A percentile compares a stretch with the other conserved stretches of the same genome.
Evolutionary conservation across 1,139 yeast genomes (phyloP).

Genomic region (Pichia norvegensis): DNA sequence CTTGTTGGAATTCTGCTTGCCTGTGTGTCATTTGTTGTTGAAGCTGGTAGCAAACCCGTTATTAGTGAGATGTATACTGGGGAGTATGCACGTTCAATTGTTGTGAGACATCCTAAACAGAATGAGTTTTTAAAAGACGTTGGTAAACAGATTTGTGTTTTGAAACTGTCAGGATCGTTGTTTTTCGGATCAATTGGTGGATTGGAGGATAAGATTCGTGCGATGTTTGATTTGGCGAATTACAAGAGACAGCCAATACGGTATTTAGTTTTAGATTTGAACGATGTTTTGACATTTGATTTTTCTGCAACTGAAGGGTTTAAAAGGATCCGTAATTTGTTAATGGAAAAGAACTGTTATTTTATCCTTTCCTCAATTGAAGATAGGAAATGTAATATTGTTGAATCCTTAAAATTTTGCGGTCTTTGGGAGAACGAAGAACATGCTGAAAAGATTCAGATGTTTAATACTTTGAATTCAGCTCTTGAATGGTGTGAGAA

Average conservation of each 20-base stretch:
- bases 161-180: constrained; percentile 78
- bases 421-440: constrained; percentile 54
- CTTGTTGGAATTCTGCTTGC: constrained; percentile 86
- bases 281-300: constrained; percentile 71
- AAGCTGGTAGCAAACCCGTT: constrained; percentile 79
- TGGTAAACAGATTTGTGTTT: constrained; percentile 83
- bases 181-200: constrained; percentile 95
- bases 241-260: constrained; percentile 54
- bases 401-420: constrained; percentile 59
- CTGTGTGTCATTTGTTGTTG: constrained; percentile 84
- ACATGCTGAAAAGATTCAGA: constrained; percentile 40
- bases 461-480: constrained; percentile 69
- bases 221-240: constrained; percentile 49
- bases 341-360: constrained; percentile 62
- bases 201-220: constrained; percentile 68
- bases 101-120: constrained; percentile 84
- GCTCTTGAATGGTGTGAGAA: constrained; percentile 98
- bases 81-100: constrained; percentile 83
- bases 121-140: constrained; percentile 77
- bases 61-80: constrained; percentile 82
- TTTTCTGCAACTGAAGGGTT: constrained; percentile 97
- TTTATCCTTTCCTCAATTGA: constrained; percentile 71
- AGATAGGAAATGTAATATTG: constrained; percentile 48
- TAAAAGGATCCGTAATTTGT: constrained; percentile 72
- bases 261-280: constrained; percentile 77